Conservation (phyloP, 108 stramenopile genomes). For the Asterionellopsis glacialis region DNA sequence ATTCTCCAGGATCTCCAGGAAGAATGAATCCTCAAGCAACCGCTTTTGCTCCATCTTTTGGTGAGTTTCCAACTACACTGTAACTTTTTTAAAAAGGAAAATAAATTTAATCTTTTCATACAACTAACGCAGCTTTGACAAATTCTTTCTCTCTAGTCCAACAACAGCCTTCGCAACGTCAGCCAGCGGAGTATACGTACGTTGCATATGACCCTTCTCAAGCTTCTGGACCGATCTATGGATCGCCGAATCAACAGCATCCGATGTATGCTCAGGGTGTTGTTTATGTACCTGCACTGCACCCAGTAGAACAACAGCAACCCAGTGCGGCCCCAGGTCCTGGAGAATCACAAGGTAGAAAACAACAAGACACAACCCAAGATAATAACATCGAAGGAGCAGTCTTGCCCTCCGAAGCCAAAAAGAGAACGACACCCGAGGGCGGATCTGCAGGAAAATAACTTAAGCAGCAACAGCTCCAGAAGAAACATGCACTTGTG, state of each 20-base stretch:
- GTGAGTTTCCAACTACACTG: too few relatives aligned
- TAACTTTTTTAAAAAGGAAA: neutral
- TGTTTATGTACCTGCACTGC: neutral
- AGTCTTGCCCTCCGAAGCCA: too few relatives aligned
- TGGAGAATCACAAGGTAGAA: too few relatives aligned
- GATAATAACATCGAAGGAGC: too few relatives aligned
- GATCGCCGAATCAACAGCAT: neutral
- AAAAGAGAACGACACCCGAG: too few relatives aligned
- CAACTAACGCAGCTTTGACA: neutral
- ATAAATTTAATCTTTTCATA: neutral
- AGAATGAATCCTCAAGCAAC: conserved; percentile 29
- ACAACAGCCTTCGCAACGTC: neutral
- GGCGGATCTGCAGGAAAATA: too few relatives aligned
- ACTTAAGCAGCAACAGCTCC: too few relatives aligned
- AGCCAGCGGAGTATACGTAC: neutral
- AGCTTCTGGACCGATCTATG: neutral
- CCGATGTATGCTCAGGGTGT: conserved; percentile 1
- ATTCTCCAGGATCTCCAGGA: conserved; percentile 6
- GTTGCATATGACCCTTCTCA: conserved; percentile 1
- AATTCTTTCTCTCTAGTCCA: neutral
- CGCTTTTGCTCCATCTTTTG: conserved; percentile 21
- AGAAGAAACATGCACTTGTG: too few relatives aligned
- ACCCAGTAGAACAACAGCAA: neutral
- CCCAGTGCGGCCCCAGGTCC: too few relatives aligned
- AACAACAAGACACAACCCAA: too few relatives aligned